phyloP scores from a whole-genome alignment of 164 flowering plant species.

The Aristolochia californica region DNA sequence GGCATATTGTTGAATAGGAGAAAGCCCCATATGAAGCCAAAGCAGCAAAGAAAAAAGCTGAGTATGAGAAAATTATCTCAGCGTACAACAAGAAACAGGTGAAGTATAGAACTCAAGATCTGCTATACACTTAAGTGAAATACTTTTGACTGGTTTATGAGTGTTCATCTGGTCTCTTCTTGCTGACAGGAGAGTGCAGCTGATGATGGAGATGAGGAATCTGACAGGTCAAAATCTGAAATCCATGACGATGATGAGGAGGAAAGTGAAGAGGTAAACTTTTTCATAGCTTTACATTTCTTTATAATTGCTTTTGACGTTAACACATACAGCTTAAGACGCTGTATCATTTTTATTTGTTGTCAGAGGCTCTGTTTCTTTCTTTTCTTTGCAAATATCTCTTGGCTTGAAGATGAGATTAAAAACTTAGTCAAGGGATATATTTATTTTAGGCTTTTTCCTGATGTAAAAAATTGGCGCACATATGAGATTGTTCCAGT shows the following conservation, averaged over 20 bases:
- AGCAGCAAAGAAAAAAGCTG: conserved; percentile 61
- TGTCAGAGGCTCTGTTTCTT: too few relatives aligned
- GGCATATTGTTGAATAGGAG: conserved; percentile 5
- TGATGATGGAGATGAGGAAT: conserved; percentile 48
- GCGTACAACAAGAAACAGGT: conserved; percentile 71
- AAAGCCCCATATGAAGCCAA: conserved; percentile 79
- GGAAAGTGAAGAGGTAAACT: conserved; percentile 29
- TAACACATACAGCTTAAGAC: too few relatives aligned
- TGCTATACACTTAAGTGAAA: too few relatives aligned
- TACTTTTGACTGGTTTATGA: too few relatives aligned
- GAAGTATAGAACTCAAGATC: background rate
- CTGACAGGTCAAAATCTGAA: conserved; percentile 58
- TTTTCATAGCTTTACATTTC: background rate
- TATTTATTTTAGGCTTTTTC: too few relatives aligned
- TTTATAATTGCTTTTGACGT: background rate
- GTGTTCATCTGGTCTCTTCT: background rate
- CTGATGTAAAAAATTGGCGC: too few relatives aligned
- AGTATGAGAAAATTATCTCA: conserved; percentile 57
- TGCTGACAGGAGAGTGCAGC: conserved; percentile 32
- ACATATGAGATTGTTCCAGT: too few relatives aligned
- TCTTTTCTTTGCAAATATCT: too few relatives aligned
- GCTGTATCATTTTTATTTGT: too few relatives aligned
- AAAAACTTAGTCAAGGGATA: too few relatives aligned
- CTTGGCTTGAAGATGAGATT: too few relatives aligned
- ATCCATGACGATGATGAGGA: conserved; percentile 30